phyloP scores from a whole-genome alignment of 352 stramenopile species.

The Thalassiosira ordinaria region DNA sequence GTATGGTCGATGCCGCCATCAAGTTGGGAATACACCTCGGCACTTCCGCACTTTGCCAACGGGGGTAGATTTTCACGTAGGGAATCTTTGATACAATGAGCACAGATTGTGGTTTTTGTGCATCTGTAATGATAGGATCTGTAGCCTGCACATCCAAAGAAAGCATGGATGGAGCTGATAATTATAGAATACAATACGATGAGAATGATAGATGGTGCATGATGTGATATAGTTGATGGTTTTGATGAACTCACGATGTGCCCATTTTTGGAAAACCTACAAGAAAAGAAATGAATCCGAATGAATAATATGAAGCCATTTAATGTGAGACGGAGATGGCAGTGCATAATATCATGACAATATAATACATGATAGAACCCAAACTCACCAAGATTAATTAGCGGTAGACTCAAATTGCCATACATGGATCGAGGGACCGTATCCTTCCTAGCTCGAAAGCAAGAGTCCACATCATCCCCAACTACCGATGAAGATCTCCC shows the following conservation, averaged over 20 bases:
- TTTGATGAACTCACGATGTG: conserved; percentile 10
- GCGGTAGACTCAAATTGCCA: conserved; percentile 18
- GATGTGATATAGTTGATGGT: not conserved
- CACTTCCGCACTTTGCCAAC: conserved; percentile 3
- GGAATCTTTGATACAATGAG: conserved; percentile 20
- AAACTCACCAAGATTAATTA: conserved; percentile 36
- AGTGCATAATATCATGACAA: not conserved
- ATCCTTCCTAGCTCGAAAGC: conserved; percentile 31
- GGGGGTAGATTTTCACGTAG: not conserved
- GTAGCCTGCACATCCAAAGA: conserved; percentile 39
- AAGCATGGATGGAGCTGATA: conserved; percentile 21
- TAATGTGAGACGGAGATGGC: no score
- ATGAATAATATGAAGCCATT: no score
- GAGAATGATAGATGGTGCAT: no score
- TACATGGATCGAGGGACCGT: conserved; percentile 30
- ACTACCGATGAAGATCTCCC: not conserved
- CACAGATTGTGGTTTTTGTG: conserved; percentile 1
- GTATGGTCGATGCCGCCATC: not conserved
- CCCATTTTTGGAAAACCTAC: conserved; percentile 42
- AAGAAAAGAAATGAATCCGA: no score
- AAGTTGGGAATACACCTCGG: conserved; percentile 29
- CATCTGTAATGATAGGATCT: conserved; percentile 31
- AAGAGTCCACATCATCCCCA: not conserved
- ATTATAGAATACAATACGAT: no score
- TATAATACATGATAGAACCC: not conserved